Evolutionary conservation across 2,329 filamentous ascomycete species (phyloP), one percentile per base, ranked within the genome.

Genomic region (Penicillium sp.): DNA sequence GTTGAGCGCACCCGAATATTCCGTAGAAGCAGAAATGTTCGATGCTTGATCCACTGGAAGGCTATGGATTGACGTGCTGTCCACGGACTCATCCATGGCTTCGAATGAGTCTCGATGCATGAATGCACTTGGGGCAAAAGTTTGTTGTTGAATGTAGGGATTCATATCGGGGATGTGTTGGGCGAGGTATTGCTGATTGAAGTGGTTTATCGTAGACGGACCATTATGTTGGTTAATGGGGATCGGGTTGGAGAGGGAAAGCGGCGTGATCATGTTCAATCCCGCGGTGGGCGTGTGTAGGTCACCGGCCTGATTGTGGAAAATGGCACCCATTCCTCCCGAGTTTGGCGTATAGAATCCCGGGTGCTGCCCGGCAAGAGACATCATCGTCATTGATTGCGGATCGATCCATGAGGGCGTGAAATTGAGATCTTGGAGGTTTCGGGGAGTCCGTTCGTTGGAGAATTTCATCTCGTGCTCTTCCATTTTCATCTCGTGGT

Each of bases 321-420:
- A 96, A 67, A 94, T 79, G 19, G 91, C 90, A 73, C 90, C 74
- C 65, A 88, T 90, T 50, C 90, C 91, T 65, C 91, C 91, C 2
- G 92, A 91, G 1, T 92, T 96, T 2, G 93, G 91, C 8, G 92
- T 93, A 78, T 96, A 97, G 78, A 95, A 95, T 15, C 89, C 91
- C 17, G 91, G 86, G 50, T 90, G 86, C 66, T 93, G 91, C 77
- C 91, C 92, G 66, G 90, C 88, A 73, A 96, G 94, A 59, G 85
- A 84, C 62, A 88, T 85, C 78, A 97, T 97, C 26, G 88, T 87
- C 75, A 92, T 92, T 33, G 91, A 91, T 76, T 90, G 92, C 19
- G 92, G 88, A 74, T 98, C 94, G 74, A 98, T 85, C 60, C 96
- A 83, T 24, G 93, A 95, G 4, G 93, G 92, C 2, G 93, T 96